Evolutionary conservation across 371 early-diverging fungal genomes (phyloP).

Genomic region (Umbelopsis sp.): DNA sequence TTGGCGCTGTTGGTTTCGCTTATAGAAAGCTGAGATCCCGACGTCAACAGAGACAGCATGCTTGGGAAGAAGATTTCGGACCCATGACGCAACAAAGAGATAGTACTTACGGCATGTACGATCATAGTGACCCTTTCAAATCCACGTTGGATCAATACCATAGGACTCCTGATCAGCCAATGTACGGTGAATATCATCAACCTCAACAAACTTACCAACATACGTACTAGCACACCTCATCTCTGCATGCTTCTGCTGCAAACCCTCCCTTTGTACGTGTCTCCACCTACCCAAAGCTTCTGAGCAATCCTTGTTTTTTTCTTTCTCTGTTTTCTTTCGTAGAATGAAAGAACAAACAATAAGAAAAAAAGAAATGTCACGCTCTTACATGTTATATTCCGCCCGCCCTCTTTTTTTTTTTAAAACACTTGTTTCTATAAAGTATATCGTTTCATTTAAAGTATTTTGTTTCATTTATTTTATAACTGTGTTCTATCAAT

Average conservation of each 20-base stretch:
- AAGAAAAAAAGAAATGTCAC: no score
- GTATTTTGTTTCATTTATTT: no score
- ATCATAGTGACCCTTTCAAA: constrained; percentile 12
- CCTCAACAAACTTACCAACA: constrained; percentile 13
- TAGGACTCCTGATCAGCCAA: constrained; percentile 4
- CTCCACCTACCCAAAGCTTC: not conserved
- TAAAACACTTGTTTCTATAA: no score
- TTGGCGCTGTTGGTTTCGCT: not conserved
- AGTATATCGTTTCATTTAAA: no score
- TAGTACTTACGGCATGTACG: constrained; percentile 15
- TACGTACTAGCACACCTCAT: not conserved
- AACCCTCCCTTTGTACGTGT: not conserved
- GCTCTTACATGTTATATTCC: no score
- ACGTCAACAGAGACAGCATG: constrained; percentile 8
- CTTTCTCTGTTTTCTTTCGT: no score
- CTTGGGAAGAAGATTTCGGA: constrained; percentile 14
- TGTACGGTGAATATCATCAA: constrained; percentile 12
- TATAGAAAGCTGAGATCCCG: constrained; percentile 2
- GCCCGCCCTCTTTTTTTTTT: no score
- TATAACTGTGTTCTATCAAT: no score
- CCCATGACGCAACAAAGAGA: not conserved
- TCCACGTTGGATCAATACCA: constrained; percentile 16
- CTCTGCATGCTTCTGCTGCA: not conserved
- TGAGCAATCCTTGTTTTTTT: not conserved
- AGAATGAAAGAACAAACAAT: no score